Evolutionary conservation across 2,329 filamentous ascomycete genomes (phyloP).

Genomic region (Arthrobotrys iridis): DNA sequence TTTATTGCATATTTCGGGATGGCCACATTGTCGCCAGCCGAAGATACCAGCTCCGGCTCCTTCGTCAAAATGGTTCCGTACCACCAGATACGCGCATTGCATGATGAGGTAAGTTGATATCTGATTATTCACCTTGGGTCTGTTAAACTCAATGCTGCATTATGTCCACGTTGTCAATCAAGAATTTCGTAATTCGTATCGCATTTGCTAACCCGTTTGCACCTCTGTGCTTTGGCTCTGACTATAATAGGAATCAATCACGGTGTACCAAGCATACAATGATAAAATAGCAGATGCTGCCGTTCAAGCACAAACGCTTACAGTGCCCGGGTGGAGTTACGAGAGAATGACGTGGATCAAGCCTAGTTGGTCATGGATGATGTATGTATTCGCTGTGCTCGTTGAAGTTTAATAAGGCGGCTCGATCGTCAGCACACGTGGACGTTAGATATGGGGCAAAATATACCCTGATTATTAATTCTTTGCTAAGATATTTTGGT

Average conservation of each 20-base stretch:
- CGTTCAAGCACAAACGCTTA: slow-evolving; percentile 66
- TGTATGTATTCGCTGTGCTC: slow-evolving; percentile 54
- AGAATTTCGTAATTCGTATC: neutral
- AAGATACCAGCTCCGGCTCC: neutral
- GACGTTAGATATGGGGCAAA: neutral
- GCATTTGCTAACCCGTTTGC: neutral
- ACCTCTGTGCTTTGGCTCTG: neutral
- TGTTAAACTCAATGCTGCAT: neutral
- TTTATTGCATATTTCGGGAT: neutral
- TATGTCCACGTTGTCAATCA: neutral
- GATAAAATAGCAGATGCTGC: slow-evolving; percentile 67
- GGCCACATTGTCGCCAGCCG: neutral
- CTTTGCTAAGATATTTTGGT: neutral
- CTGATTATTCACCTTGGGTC: neutral
- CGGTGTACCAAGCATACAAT: slow-evolving; percentile 72
- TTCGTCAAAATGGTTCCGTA: slow-evolving; percentile 30
- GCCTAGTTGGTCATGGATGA: slow-evolving; percentile 69
- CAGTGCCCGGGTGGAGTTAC: slow-evolving; percentile 67
- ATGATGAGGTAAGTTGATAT: slow-evolving; percentile 32
- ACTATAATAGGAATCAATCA: slow-evolving; percentile 65
- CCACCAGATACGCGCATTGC: slow-evolving; percentile 46
- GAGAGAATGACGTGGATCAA: slow-evolving; percentile 74
- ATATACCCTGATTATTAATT: neutral
- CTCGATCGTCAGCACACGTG: slow-evolving; percentile 42
- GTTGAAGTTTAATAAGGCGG: slow-evolving; percentile 46